Evolutionary conservation across 2,329 filamentous ascomycete genomes (phyloP), one percentile per base, ranked within the genome.

Genomic region (Coniochaeta ligniaria): DNA sequence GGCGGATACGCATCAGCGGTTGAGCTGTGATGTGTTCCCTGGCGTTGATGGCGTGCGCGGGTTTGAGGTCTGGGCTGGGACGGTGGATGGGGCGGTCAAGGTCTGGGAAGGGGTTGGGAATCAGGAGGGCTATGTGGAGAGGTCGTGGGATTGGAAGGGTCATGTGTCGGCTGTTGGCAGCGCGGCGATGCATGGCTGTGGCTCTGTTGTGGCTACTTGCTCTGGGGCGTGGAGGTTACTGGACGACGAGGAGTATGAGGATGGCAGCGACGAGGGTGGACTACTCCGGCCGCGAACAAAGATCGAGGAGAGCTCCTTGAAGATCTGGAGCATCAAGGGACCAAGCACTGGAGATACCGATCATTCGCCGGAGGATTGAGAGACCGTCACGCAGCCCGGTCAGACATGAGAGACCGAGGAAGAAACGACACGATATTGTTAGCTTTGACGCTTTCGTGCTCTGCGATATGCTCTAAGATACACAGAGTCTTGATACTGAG

Each of bases 31-130:
- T 67, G 76, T 84, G 3, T 88, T 83, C 64, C 73, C 77, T 0
- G 74, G 76, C 5, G 62, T 67, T 3, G 68, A 66, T 0, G 66
- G 63, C 0, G 61, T 63, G 0, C 73, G 74, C 1, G 78, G 79
- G 1, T 85, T 85, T 63, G 86, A 88, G 69, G 76, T 88, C 54
- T 88, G 85, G 85, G 82, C 82, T 6, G 86, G 85, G 2, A 78
- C 80, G 0, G 75, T 77, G 50, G 74, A 79, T 62, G 85, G 86
- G 1, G 67, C 72, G 3, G 80, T 86, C n/a, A 75, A 76, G 52
- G 79, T 87, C 7, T 88, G 83, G 81, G 82, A 87, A 50, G 76
- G 76, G 12, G 79, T 86, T 0, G 84, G 84, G 28, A 72, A 69
- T 43, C 65, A 63, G 2, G 77, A 75, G 52, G 83, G 83, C 17